Evolutionary conservation across 176 grass and related monocot species (phyloP), one percentile per base, ranked within the genome.

Genomic region (Neostapfia colusana): DNA sequence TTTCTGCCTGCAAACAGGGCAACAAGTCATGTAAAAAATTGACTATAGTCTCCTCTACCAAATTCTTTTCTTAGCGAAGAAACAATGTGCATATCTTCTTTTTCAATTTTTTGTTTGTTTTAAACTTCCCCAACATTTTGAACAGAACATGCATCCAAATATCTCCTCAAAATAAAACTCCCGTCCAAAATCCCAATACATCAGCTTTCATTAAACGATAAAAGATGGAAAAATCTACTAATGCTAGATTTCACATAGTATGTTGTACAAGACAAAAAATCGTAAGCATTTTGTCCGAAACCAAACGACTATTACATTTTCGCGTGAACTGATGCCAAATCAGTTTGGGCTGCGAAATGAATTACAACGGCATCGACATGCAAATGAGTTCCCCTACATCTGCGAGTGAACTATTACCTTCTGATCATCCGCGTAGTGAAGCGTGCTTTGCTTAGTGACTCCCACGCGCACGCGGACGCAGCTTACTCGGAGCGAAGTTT

Each of bases 51-150:
- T 5, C 25, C n/a, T 25, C 18, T 25, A 16, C 10, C 65, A 82
- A 39, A 87, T 81, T 65, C 78, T 24, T 81, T 86, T 55, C 78
- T 76, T 86, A 70, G 44, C 64, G 48, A 56, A 76, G 62, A 86
- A 81, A 85, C 76, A 85, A 80, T 44, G 36, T 21, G 12, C 65
- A 44, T 23, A 61, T 16, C 1, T 57, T 46, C 36, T 1, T 13
- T 48, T 4, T 16, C 17, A 51, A 7, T 51, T 50, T 51, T 3
- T 23, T 23, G 21, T n/a, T 10, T 58, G 10, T 56, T 57, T 55
- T 51, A 21, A 54, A 54, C 53, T 5, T 58, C 9, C 2, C 5
- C 27, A 34, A 62, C 26, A 35, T 81, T 41, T 65, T 0, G 16
- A 74, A 59, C 23, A 67, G 13, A 31, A 64, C 45, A 55, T 14